A percentile compares a stretch with the other conserved stretches of the same genome.
These are phyloP conservation scores for Baudoinia panamericana DNA, from an alignment of 495 filamentous ascomycete genomes.

Conservation along the genomic window DNA sequence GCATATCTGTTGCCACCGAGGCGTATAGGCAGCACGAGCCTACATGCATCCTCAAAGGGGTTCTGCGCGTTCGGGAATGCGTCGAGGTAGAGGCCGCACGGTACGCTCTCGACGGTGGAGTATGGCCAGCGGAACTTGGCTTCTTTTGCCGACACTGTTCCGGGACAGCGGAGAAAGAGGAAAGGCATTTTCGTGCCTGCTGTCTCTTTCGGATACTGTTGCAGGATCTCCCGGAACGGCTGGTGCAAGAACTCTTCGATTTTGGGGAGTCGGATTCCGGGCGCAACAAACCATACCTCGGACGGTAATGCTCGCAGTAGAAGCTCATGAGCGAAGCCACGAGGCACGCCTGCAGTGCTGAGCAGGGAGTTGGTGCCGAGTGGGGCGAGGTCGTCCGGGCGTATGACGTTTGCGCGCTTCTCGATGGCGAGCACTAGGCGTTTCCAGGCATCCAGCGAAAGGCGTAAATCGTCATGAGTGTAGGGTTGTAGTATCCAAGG, in stretches of 20 bases:
- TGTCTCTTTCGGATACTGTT: slow-evolving; percentile 8
- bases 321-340: slow-evolving; percentile 12
- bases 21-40: slow-evolving; percentile 10
- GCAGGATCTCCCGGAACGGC: slow-evolving; percentile 4
- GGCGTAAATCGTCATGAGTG: slow-evolving; percentile 2
- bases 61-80: slow-evolving; percentile 16
- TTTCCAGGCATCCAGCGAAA: slow-evolving; percentile 12
- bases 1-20: slow-evolving; percentile 9
- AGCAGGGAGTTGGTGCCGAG: slow-evolving; percentile 4
- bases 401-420: not conserved
- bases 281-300: slow-evolving; percentile 13
- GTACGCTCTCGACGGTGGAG: slow-evolving; percentile 7
- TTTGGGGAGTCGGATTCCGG: slow-evolving; percentile 16
- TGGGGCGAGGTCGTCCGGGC: slow-evolving; percentile 3
- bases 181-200: slow-evolving; percentile 16
- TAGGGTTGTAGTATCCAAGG: slow-evolving; percentile 15
- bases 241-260: slow-evolving; percentile 17
- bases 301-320: slow-evolving; percentile 1
- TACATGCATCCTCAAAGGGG: slow-evolving; percentile 13
- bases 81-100: slow-evolving; percentile 16
- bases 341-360: slow-evolving; percentile 3
- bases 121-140: slow-evolving; percentile 16
- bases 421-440: slow-evolving; percentile 9
- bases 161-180: slow-evolving; percentile 15
- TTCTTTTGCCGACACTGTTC: slow-evolving; percentile 9